These are phyloP conservation scores for Podila epigama DNA, from an alignment of 192 early-diverging fungal genomes.

Conservation along the genomic window DNA sequence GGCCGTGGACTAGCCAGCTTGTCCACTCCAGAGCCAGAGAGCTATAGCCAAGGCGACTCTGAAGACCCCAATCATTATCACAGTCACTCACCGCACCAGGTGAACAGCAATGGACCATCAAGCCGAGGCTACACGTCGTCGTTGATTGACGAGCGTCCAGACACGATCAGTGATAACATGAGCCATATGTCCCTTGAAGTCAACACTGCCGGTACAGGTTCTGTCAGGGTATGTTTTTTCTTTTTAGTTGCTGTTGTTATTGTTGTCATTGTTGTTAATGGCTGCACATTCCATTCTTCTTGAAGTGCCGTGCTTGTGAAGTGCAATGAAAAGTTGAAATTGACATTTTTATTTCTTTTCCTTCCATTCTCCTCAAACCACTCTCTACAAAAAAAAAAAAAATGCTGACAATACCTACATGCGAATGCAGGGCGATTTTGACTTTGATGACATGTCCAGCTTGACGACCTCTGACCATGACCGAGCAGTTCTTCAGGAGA, in stretches of 20 bases:
- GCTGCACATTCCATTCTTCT: too few species aligned
- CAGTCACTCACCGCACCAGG: not conserved
- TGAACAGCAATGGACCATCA: not conserved
- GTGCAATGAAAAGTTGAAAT: not conserved
- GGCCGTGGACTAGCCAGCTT: constrained; percentile 21
- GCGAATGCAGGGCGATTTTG: constrained; percentile 60
- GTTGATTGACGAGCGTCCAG: constrained; percentile 45
- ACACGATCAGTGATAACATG: constrained; percentile 63
- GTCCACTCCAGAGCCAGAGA: not conserved
- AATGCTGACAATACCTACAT: too few species aligned
- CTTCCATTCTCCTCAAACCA: too few species aligned
- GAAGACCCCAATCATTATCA: not conserved
- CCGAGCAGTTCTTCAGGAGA: constrained; percentile 28
- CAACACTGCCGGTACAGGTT: constrained; percentile 83
- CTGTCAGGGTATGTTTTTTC: constrained; percentile 60
- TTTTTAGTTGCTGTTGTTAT: not conserved
- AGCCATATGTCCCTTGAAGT: constrained; percentile 77
- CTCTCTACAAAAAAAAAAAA: too few species aligned
- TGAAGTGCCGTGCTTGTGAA: too few species aligned
- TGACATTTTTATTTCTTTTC: not conserved
- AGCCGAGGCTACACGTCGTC: constrained; percentile 8
- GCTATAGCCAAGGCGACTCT: too few species aligned
- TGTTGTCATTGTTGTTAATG: too few species aligned
- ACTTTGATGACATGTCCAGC: constrained; percentile 60
- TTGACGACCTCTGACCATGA: constrained; percentile 51